Evolutionary conservation across 208 protist genomes (phyloP).

Genomic region (Zelonia costaricensis): DNA sequence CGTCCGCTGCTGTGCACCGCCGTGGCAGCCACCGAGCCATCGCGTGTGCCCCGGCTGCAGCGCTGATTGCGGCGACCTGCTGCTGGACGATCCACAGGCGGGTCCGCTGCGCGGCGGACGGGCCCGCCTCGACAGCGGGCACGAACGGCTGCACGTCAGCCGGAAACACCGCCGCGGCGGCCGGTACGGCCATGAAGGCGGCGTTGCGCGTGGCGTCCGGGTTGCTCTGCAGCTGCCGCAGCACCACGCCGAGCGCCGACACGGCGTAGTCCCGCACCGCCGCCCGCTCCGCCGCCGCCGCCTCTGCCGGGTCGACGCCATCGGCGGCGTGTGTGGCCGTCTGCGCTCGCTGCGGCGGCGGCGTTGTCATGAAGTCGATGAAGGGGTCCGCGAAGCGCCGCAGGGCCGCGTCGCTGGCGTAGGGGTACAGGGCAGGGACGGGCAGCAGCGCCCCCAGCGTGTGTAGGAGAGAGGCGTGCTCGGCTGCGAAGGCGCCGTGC

Average conservation of each 20-base stretch:
- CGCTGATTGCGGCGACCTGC: background rate
- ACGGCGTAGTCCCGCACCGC: constrained; percentile 29
- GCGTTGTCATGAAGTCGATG: constrained; percentile 45
- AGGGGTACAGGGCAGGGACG: constrained; percentile 76
- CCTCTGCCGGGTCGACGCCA: background rate
- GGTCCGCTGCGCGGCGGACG: background rate
- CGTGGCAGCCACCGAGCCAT: constrained; percentile 19
- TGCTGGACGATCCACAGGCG: constrained; percentile 4
- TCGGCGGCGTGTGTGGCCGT: background rate
- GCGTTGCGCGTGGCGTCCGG: constrained; percentile 71
- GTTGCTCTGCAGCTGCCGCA: constrained; percentile 83
- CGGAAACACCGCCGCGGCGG: constrained; percentile 53
- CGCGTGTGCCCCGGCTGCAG: background rate
- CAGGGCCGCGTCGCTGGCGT: constrained; percentile 62
- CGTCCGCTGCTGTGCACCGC: constrained; percentile 37
- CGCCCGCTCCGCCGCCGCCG: constrained; percentile 22
- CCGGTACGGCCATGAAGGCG: constrained; percentile 57
- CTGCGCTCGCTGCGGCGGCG: too few relatives aligned
- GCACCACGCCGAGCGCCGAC: constrained; percentile 52
- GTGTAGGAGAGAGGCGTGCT: constrained; percentile 80
- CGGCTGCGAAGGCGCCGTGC: constrained; percentile 33
- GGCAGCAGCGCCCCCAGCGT: constrained; percentile 55
- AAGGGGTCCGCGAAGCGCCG: constrained; percentile 53
- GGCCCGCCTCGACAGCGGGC: background rate
- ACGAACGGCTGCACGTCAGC: constrained; percentile 35